Conservation (phyloP, 176 grass and related monocot genomes). For the Phoenix dactylifera region DNA sequence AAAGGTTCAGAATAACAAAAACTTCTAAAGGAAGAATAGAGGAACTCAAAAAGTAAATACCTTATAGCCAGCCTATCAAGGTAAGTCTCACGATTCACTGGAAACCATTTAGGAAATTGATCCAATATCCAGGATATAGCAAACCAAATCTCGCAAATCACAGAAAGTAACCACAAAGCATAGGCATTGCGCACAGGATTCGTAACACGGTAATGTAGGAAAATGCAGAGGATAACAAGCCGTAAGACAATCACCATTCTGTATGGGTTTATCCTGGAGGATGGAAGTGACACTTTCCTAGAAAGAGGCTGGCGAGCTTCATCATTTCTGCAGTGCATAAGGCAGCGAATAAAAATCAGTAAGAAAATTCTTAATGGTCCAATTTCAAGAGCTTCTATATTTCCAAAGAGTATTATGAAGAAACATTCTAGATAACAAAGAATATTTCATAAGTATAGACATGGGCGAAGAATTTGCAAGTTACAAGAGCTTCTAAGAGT, state of each 20-base stretch:
- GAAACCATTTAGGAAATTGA: constrained; percentile 99
- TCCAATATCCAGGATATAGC: constrained; percentile 97
- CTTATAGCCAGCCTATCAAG: constrained; percentile 92
- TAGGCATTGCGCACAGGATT: constrained; percentile 1
- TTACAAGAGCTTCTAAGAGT: too few relatives aligned
- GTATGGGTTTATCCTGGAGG: constrained; percentile 87
- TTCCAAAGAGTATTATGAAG: too few relatives aligned
- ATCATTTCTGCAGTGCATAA: constrained; percentile 70
- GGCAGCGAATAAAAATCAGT: not conserved
- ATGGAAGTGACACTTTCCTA: constrained; percentile 85
- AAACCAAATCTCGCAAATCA: constrained; percentile 99
- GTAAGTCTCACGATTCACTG: constrained; percentile 96
- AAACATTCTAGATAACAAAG: too few relatives aligned
- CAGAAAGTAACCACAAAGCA: constrained; percentile 75
- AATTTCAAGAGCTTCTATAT: too few relatives aligned
- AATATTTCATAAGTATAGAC: too few relatives aligned
- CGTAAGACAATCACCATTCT: constrained; percentile 14
- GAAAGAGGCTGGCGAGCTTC: constrained; percentile 94
- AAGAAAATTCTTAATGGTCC: too few relatives aligned
- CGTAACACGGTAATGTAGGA: constrained; percentile 4
- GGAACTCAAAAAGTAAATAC: constrained; percentile 37
- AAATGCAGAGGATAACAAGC: constrained; percentile 7
- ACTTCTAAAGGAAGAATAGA: too few relatives aligned
- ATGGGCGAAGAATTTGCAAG: too few relatives aligned
- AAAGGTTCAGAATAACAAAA: too few relatives aligned